Conservation (phyloP, 257 asterid species). For the Nyctanthes arbortristis region DNA sequence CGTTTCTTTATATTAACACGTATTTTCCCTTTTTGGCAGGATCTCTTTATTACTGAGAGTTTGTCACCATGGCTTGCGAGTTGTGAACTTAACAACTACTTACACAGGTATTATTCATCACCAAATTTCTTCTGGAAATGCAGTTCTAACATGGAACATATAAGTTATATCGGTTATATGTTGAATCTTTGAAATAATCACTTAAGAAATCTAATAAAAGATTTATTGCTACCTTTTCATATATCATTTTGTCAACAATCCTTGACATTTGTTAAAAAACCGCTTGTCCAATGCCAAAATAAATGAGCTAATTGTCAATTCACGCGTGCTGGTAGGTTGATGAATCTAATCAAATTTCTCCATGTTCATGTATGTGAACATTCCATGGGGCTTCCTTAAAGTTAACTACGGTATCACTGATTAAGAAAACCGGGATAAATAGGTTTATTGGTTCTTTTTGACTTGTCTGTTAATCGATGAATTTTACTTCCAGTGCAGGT, state of each 20-base stretch:
- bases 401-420: not conserved
- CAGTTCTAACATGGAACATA: no score
- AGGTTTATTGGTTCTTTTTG: no score
- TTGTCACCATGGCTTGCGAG: slow-evolving; percentile 24
- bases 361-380: no score
- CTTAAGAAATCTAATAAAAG: not conserved
- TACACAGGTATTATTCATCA: slow-evolving; percentile 32
- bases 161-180: no score
- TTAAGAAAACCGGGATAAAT: not conserved
- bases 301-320: not conserved
- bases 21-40: slow-evolving; percentile 39
- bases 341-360: no score
- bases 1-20: not conserved
- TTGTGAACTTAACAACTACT: slow-evolving; percentile 19
- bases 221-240: not conserved
- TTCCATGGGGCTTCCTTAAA: no score
- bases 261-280: not conserved
- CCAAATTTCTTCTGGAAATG: not conserved
- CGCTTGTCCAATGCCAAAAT: not conserved
- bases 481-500: no score
- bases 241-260: not conserved
- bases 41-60: slow-evolving; percentile 64
- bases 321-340: not conserved
- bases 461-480: no score
- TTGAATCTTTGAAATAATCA: no score